Base-by-base conservation (phyloP, 2,329 filamentous ascomycete species). In the Graphiopsis chlorocephala region DNA sequence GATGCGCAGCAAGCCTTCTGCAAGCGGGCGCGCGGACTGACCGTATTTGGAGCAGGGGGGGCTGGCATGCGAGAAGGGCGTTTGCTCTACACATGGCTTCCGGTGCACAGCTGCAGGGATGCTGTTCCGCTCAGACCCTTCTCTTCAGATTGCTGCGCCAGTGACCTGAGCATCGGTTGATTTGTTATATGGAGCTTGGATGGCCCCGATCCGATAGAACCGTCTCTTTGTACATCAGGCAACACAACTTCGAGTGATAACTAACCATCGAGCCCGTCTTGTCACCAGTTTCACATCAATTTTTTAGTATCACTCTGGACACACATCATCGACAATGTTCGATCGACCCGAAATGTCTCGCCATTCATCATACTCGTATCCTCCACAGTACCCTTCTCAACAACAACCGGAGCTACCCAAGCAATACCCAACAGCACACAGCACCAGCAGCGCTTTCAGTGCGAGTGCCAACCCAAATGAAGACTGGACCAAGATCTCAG, bases 401-500 rank as follows among this genome's bases (percentile, higher is more conserved):
- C 78, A 66, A 69, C 76, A 76, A n/a, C n/a, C n/a, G 74, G 76
- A 78, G 68, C 74, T 79, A 66, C 83, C 88, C 60, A 87, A 90
- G 77, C 72, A 76, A 29, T 89, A 92, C 75, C 89, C 90, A 72
- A 84, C 87, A 47, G 85, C 82, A 69, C 88, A 92, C 75, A 89
- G 89, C 76, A 96, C 91, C 67, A 97, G 92, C 82, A 97, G 92
- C 80, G 94, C 94, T 72, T 97, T 96, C 83, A 96, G 92, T 80
- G 90, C 90, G 73, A 96, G 92, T 69, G 94, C 93, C 72, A 96
- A 96, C 78, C 91, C 94, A 63, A 93, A 97, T 75, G 94, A 98
- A 81, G 94, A 98, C 82, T 98, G 94, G 94, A 97, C 94, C 76
- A 96, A 97, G 87, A 97, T 98, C 77, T 96, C 94, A 65, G 94